Conservation (phyloP, 768 basidiomycete species). For the Porpolomopsis calyptriformis region DNA sequence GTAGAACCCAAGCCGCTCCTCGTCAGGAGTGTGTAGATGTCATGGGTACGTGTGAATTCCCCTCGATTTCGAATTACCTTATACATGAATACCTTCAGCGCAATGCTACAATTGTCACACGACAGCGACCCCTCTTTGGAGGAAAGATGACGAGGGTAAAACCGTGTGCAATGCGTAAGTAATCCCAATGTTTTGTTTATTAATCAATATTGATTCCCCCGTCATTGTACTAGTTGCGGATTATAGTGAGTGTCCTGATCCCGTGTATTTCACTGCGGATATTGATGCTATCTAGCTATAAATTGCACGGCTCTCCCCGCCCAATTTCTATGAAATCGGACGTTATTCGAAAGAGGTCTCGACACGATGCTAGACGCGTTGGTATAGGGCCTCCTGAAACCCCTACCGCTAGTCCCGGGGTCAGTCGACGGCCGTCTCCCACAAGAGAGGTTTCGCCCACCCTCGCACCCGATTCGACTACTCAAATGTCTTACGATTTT, state of each 20-base stretch:
- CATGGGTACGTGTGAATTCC: conserved; percentile 40
- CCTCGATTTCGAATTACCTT: conserved; percentile 19
- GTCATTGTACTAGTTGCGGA: conserved; percentile 46
- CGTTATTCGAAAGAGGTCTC: conserved; percentile 77
- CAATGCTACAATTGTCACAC: conserved; percentile 90
- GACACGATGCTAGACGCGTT: conserved; percentile 63
- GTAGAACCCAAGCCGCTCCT: conserved; percentile 50
- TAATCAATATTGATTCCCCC: conserved; percentile 4
- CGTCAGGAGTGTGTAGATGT: conserved; percentile 66
- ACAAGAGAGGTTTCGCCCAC: conserved; percentile 51
- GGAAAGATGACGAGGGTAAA: conserved; percentile 86
- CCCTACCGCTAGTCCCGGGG: conserved; percentile 65
- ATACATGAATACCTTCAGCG: conserved; percentile 33
- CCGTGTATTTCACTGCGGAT: not conserved
- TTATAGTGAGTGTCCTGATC: conserved; percentile 33
- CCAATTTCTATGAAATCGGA: conserved; percentile 90
- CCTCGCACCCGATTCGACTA: conserved; percentile 61
- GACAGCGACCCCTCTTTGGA: conserved; percentile 80
- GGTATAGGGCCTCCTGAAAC: conserved; percentile 49
- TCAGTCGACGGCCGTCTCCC: conserved; percentile 65
- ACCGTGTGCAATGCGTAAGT: conserved; percentile 84
- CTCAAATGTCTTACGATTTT: conserved; percentile 43
- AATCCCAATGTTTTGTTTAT: not conserved
- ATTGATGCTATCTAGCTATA: conserved; percentile 31
- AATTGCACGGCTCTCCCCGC: conserved; percentile 74